Evolutionary conservation across 306 rosid species (phyloP), one percentile per base, ranked within the genome.

Genomic region (Albizia julibrissin): DNA sequence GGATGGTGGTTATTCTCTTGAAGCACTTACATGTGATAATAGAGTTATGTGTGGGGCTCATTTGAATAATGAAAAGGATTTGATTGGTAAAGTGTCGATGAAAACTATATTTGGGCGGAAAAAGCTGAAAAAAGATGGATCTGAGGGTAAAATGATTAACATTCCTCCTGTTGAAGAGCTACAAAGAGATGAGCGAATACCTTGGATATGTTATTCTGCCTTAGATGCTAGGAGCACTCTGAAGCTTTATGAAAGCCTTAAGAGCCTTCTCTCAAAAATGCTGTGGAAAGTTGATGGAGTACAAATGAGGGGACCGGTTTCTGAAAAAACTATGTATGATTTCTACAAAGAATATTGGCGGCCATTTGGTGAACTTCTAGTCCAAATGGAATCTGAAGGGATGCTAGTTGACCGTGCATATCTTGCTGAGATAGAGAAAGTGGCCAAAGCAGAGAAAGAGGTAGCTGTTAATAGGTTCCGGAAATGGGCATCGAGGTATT

Each of bases 1-100:
- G 43, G 81, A 82, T 76, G 98, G 98, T 54, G 98, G 98, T 66
- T 95, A 95, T 85, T 95, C 98, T 83, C 98, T 95, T 77, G 98
- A 95, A 89, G 97, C 94, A 73, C 95, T 95, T 67, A 86, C 97
- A 14, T 80, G 91, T 68, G 93, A 93, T 81, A 82, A 75, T 77
- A 87, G 70, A 73, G 94, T 93, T 83, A 93, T 93, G 98, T 89
- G 90, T 71, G 88, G 89, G 83, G 84, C 91, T 80, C 72, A 81
- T 75, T 50, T 74, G 61, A 77, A 74, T 75, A 58, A 69, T 69
- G 82, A 79, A 52, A 84, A 87, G 59, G 86, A 84, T 72, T 74
- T 86, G 84, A 74, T 77, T 67, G 89, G 89, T 18, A 86, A 86
- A 81, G 77, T 86, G 67, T 86, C 90, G 31, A 87, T 87, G 87